Conservation (phyloP, 139 green algal species). For the Ulvella scutata region DNA sequence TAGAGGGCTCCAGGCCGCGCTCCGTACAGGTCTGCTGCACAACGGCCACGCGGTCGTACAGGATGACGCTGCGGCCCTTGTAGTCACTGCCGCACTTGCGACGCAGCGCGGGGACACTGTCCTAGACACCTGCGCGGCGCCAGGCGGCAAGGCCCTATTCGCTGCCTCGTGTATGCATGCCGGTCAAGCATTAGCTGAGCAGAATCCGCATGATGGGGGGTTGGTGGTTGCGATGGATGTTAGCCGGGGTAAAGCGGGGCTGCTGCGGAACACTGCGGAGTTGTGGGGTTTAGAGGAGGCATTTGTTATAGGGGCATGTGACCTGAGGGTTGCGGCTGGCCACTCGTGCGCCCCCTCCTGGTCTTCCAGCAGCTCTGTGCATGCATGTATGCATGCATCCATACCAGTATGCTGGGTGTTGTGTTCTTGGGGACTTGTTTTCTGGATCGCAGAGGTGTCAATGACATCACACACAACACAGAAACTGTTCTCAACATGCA, state of each 20-base stretch:
- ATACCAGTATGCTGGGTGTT: too few species aligned
- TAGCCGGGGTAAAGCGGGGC: constrained; percentile 9
- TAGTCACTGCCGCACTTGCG: constrained; percentile 52
- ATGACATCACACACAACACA: too few species aligned
- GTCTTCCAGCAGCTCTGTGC: too few species aligned
- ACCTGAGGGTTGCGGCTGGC: too few species aligned
- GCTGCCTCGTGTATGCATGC: constrained; percentile 46
- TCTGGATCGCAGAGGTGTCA: too few species aligned
- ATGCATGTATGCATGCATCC: too few species aligned
- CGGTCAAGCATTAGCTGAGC: neutral
- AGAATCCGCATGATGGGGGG: neutral
- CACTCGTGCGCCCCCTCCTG: too few species aligned
- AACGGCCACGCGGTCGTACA: constrained; percentile 33
- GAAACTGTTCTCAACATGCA: too few species aligned
- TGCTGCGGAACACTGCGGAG: constrained; percentile 15
- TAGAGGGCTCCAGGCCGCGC: constrained; percentile 38
- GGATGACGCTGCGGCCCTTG: constrained; percentile 69
- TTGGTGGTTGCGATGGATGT: constrained; percentile 37
- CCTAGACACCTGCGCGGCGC: constrained; percentile 77
- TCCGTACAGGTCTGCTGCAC: constrained; percentile 23
- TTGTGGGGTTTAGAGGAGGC: constrained; percentile 5
- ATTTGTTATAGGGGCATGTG: constrained; percentile 11
- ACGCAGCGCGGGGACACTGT: constrained; percentile 58
- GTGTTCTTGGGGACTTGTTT: too few species aligned
- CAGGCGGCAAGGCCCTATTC: constrained; percentile 74